Evolutionary conservation across 257 asterid species (phyloP), one percentile per base, ranked within the genome.

Genomic region (Nicotiana noctiflora): DNA sequence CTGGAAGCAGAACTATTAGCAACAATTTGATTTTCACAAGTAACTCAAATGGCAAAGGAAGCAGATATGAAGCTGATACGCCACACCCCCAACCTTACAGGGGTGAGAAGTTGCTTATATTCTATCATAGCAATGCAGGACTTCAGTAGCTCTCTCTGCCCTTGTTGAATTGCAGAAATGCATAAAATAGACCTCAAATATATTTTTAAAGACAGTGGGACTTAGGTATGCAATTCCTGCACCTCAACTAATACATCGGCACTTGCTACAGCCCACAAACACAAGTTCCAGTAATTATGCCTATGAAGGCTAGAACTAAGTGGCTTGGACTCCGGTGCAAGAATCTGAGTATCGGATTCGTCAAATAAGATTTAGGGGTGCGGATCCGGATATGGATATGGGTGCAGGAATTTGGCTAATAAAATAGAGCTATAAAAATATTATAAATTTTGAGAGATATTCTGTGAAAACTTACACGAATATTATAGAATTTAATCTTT

Each of bases 141-240:
- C 40, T 72, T 46, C 60, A 3, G 23, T 46, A 72, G 23, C 40
- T 68, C 46, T 68, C 27, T 2, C 37, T 13, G 59, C 21, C 70
- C 59, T 70, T 21, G n/a, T 19, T 21, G 40, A 44, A 70, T 46
- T 6, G 13, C 60, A 53, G 6, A 51, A 11, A 49, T 74, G 78
- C 78, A 74, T 74, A 49, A 74, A 21, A 46, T 49, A 34, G 60
- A 6, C 61, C 78, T 49, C 78, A 74, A 74, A 74, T 53, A 23
- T 21, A 3, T 46, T 13, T 49, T 46, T 74, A 23, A 23, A 12
- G 23, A 49, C 14, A 23, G 11, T 12, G 34, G 55, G 19, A 70
- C 25, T 21, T 11, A 46, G 61, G 44, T 74, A 34, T 49, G 19
- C 40, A 23, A 23, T 49, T 46, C 59, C 61, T 23, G 40, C 15